phyloP scores from a whole-genome alignment of 139 green algal species.

The Picochlorum sp. region DNA sequence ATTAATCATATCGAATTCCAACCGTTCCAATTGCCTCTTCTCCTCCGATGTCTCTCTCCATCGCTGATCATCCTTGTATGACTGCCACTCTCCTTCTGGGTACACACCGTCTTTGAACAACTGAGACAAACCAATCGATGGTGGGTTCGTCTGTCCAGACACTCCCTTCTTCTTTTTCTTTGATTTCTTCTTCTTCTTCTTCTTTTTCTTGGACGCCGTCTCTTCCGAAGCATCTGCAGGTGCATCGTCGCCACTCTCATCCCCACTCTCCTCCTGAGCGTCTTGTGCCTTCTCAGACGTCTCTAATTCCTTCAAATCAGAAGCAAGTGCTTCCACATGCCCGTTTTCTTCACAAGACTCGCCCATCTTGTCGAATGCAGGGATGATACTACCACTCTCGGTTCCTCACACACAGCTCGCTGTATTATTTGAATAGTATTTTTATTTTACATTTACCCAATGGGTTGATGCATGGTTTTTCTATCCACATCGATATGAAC shows the following conservation, averaged over 20 bases:
- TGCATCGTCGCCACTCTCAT: slow-evolving; percentile 20
- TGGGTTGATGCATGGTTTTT: too few relatives aligned
- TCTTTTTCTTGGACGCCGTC: slow-evolving; percentile 39
- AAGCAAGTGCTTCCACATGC: background rate
- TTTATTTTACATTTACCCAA: too few relatives aligned
- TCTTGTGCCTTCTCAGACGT: background rate
- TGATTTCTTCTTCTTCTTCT: slow-evolving; percentile 47
- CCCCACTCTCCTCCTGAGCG: slow-evolving; percentile 21
- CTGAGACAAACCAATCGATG: slow-evolving; percentile 72
- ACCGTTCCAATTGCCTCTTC: slow-evolving; percentile 74
- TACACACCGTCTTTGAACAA: slow-evolving; percentile 76
- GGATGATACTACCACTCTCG: background rate
- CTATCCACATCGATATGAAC: too few relatives aligned
- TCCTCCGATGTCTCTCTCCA: slow-evolving; percentile 89
- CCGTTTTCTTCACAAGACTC: slow-evolving; percentile 56
- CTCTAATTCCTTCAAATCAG: slow-evolving; percentile 1
- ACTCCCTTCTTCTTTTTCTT: slow-evolving; percentile 30
- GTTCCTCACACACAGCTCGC: slow-evolving; percentile 19
- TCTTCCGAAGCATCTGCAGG: slow-evolving; percentile 19
- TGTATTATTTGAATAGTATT: slow-evolving; percentile 3
- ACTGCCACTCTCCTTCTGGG: slow-evolving; percentile 74
- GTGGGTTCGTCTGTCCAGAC: slow-evolving; percentile 64
- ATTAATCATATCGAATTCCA: slow-evolving; percentile 81
- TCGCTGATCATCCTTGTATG: slow-evolving; percentile 79
- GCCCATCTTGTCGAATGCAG: slow-evolving; percentile 20